Base-by-base conservation (phyloP, 768 basidiomycete genomes). In the Pilatotrama ljubarskyi region DNA sequence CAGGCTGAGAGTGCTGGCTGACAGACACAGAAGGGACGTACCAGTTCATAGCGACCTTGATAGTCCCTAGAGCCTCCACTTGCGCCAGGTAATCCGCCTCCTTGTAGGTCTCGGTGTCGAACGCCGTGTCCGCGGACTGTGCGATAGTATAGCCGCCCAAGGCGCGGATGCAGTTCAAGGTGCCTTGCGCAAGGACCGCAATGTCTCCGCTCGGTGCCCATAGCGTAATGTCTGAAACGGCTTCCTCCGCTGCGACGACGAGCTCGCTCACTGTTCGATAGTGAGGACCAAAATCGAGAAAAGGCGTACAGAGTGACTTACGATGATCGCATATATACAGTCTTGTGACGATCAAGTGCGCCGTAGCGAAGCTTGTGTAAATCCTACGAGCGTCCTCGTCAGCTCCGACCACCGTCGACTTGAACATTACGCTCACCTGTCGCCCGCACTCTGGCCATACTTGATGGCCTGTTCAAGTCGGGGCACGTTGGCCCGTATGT, bases 391-490 rank as follows among this genome's bases (percentile, higher is more conserved):
- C 46, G 24, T 18, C 15, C 24, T 17, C 52, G 32, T 58, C 17
- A 57, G 40, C 46, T 38, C 24, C 7, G 7, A 11, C 20, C 35
- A 11, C n/a, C 17, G 13, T n/a, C 43, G n/a, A 29, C 11, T 11
- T 13, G 11, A 29, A 8, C 14, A 29, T 20, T 8, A 7, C 10
- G 63, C 74, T 55, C 59, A 86, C 86, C 84, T 78, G 66, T 90
- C 87, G 14, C 87, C 87, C 9, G 86, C 83, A 62, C 84, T 84
- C 48, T 83, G 80, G 3, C 86, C 86, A 63, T 83, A 84, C 67
- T 85, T 84, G 26, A 86, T 73, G 9, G 86, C 85, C 66, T 84
- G 79, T 67, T 86, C 84, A 48, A 88, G 72, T 11, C 83, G 79
- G 13, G 80, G 77, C 14, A 88, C 69, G 66, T 85, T 86, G n/a